phyloP scores from a whole-genome alignment of 2,329 filamentous ascomycete genomes.

The Gnomoniopsis sp. region DNA sequence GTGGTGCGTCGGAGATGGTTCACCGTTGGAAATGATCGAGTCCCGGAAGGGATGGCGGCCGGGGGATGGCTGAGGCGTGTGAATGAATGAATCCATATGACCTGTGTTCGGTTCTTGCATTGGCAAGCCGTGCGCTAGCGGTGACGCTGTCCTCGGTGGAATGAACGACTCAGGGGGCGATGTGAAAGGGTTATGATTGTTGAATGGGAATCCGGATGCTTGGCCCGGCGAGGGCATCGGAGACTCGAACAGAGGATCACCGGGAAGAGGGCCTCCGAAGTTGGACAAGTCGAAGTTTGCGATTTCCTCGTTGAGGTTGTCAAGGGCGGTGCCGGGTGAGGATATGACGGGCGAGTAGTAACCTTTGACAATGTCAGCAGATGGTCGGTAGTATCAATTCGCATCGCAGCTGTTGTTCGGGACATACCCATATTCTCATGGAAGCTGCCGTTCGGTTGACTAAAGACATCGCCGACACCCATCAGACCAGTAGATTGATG shows the following conservation, averaged over 20 bases:
- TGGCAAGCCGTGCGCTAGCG: slow-evolving; percentile 7
- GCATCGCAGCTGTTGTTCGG: background rate
- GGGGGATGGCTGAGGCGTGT: slow-evolving; percentile 13
- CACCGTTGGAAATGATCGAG: slow-evolving; percentile 14
- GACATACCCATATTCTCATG: slow-evolving; percentile 18
- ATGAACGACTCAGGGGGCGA: slow-evolving; percentile 15
- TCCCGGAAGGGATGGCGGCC: slow-evolving; percentile 14
- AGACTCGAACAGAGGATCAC: slow-evolving; percentile 13
- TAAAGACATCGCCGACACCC: slow-evolving; percentile 17
- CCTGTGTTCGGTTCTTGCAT: background rate
- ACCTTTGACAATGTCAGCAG: slow-evolving; percentile 4
- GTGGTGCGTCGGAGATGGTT: slow-evolving; percentile 13
- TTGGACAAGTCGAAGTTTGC: slow-evolving; percentile 17
- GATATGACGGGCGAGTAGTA: slow-evolving; percentile 18
- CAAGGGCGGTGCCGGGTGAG: slow-evolving; percentile 13
- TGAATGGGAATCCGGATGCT: slow-evolving; percentile 9
- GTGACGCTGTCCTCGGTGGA: slow-evolving; percentile 15
- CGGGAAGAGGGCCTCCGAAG: slow-evolving; percentile 15
- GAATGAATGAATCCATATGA: slow-evolving; percentile 9
- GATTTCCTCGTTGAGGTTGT: slow-evolving; percentile 18
- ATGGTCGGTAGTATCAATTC: background rate
- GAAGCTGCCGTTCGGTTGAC: slow-evolving; percentile 3
- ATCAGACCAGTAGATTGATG: slow-evolving; percentile 12
- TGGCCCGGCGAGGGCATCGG: slow-evolving; percentile 17
- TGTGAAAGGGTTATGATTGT: slow-evolving; percentile 16